These are phyloP conservation scores for Saccharum officinarum DNA, from an alignment of 176 grass and related monocot genomes.

Conservation along the genomic window DNA sequence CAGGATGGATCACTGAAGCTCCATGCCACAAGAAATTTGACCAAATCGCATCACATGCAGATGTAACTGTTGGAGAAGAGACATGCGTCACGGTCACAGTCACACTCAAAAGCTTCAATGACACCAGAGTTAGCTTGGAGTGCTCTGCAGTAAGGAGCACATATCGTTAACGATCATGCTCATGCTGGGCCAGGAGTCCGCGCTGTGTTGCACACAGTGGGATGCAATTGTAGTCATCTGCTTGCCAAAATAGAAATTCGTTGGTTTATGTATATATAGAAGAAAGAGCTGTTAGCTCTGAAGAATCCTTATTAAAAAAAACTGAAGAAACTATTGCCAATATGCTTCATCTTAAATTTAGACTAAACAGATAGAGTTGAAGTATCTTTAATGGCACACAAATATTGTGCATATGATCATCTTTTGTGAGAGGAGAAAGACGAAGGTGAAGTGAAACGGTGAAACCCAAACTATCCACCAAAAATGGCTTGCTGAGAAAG, in stretches of 20 bases:
- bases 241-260: not conserved
- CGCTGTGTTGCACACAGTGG: constrained; percentile 31
- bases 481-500: too few relatives aligned
- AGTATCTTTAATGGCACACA: too few relatives aligned
- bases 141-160: constrained; percentile 19
- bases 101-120: not conserved
- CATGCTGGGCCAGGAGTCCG: constrained; percentile 44
- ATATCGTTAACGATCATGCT: constrained; percentile 46
- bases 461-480: too few relatives aligned
- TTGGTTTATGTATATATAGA: not conserved
- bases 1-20: not conserved
- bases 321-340: too few relatives aligned
- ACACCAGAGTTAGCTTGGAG: too few relatives aligned
- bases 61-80: not conserved
- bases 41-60: not conserved
- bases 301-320: too few relatives aligned
- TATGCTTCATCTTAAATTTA: too few relatives aligned
- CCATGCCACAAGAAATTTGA: not conserved
- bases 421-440: too few relatives aligned
- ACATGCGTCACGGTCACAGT: not conserved
- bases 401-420: too few relatives aligned
- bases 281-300: too few relatives aligned
- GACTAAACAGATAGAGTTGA: too few relatives aligned
- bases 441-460: too few relatives aligned
- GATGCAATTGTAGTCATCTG: constrained; percentile 47